Evolutionary conservation across 1,284 basidiomycete species (phyloP), one percentile per base, ranked within the genome.

Genomic region (Anthracocystis setariae): DNA sequence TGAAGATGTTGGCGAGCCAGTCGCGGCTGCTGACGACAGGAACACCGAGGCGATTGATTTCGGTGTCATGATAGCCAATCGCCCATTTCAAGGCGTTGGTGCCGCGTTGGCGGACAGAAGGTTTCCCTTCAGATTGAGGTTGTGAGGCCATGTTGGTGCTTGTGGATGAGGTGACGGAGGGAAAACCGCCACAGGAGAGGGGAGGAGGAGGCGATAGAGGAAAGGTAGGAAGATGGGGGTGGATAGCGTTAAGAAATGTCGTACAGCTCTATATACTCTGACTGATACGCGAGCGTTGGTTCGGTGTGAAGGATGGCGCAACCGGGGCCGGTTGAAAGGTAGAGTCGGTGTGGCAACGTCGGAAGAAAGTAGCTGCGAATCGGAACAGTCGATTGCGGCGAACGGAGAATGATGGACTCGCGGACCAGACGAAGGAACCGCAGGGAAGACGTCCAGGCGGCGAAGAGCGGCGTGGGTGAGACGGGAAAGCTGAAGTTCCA

Each of bases 11-110:
- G 20, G 40, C 40, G 47, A 79, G 51, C 70, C 72, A 82, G 62
- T 79, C 78, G 10, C 53, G 48, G 27, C 70, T 75, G 63, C 74
- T 75, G 54, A 82, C 80, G 56, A 79, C 74, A 21, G 79, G 80
- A 5, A 82, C 73, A 46, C 80, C 80, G 20, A 77, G 66, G 23
- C 78, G 76, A 51, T 79, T 74, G 37, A 79, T 77, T 64, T 80
- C 78, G 46, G 54, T 77, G 51, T 78, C 72, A 46, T 81, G 55
- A 59, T 82, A 81, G 23, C 69, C 59, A 46, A 82, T 65, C 23
- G 74, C 32, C 54, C 62, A 70, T 46, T 73, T 66, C 48, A 72
- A 25, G 32, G 57, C 69, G 20, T 67, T 46, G 55, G 60, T 13
- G 40, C 58, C 58, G 13, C 64, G 32, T 37, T 52, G 49, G 23